These are phyloP conservation scores for Fusarium staphyleae DNA, from an alignment of 2,329 filamentous ascomycete genomes.

Conservation along the genomic window DNA sequence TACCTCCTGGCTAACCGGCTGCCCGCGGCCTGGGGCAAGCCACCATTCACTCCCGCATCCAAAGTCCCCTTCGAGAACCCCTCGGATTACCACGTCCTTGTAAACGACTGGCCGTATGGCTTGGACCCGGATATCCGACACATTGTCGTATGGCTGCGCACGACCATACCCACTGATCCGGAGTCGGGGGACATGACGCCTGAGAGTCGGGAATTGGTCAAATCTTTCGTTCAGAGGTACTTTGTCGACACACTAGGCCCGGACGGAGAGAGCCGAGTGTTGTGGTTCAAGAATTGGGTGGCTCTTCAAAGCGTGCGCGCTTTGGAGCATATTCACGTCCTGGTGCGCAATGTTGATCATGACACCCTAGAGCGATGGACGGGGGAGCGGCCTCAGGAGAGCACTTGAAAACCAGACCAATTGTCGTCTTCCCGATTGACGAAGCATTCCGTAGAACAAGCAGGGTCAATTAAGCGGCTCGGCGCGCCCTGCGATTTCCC, in stretches of 20 bases:
- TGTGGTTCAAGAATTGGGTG: conserved; percentile 97
- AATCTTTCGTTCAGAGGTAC: conserved; percentile 71
- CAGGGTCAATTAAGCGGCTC: conserved; percentile 54
- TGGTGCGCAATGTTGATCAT: conserved; percentile 63
- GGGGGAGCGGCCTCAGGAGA: conserved; percentile 52
- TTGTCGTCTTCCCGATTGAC: conserved; percentile 3
- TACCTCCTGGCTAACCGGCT: conserved; percentile 80
- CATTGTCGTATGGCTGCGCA: conserved; percentile 91
- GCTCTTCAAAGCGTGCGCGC: conserved; percentile 86
- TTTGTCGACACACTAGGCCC: conserved; percentile 68
- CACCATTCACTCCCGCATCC: conserved; percentile 62
- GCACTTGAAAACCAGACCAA: conserved; percentile 19
- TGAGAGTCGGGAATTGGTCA: conserved; percentile 68
- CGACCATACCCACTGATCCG: conserved; percentile 74
- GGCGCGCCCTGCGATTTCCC: conserved; percentile 62
- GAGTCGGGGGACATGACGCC: conserved; percentile 75
- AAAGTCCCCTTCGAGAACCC: conserved; percentile 59
- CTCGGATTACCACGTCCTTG: conserved; percentile 72
- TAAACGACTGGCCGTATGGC: conserved; percentile 96
- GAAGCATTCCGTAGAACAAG: conserved; percentile 11
- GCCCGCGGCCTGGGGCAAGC: conserved; percentile 67
- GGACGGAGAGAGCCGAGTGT: conserved; percentile 58
- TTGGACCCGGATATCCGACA: conserved; percentile 73
- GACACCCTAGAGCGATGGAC: conserved; percentile 63
- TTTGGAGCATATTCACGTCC: conserved; percentile 88